Conservation (phyloP, 176 grass and related monocot genomes). For the Musa beccarii region DNA sequence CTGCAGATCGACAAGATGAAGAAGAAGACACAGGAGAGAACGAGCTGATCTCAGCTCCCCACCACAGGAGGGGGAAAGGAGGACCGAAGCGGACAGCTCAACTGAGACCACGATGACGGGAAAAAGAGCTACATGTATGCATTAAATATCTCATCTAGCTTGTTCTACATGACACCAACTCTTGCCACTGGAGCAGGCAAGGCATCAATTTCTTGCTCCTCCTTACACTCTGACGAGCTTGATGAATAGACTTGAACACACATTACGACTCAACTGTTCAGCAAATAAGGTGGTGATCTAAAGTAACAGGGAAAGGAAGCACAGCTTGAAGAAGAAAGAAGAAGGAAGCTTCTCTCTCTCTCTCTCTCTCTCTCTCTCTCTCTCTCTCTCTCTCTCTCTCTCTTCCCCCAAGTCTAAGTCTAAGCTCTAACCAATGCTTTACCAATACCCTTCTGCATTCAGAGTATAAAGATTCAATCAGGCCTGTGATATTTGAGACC, state of each 20-base stretch:
- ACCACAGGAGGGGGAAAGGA: neutral
- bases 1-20: neutral
- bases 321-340: conserved; percentile 9
- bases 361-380: neutral
- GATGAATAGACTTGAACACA: too few relatives aligned
- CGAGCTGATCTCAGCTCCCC: conserved; percentile 9
- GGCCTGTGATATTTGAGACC: conserved; percentile 19
- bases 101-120: neutral
- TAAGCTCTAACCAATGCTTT: neutral
- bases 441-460: conserved; percentile 49
- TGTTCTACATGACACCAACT: neutral
- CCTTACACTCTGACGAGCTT: neutral
- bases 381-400: neutral
- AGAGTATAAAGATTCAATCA: conserved; percentile 61
- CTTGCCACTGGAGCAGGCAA: neutral
- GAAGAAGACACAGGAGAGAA: neutral
- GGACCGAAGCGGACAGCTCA: neutral
- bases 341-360: neutral
- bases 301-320: neutral
- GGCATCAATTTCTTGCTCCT: neutral
- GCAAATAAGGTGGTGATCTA: too few relatives aligned
- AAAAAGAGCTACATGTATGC: neutral
- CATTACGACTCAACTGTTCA: too few relatives aligned
- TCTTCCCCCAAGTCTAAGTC: conserved; percentile 4
- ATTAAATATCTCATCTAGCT: neutral